Evolutionary conservation across 805 yeast genomes (phyloP), one percentile per base, ranked within the genome.

Genomic region (Candida quercuum): DNA sequence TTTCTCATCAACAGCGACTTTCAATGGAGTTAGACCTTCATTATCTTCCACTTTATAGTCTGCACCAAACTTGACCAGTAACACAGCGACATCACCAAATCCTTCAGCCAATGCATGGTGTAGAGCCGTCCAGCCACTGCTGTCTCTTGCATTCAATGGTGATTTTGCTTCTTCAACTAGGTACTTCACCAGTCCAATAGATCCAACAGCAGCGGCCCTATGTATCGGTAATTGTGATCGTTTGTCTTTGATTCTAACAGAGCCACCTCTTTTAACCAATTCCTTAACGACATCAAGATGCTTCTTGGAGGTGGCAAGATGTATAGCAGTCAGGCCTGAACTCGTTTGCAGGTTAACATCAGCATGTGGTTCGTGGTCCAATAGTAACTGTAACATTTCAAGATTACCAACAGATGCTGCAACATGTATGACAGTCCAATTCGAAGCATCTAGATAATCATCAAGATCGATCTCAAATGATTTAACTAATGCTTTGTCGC

Each of bases 41-140:
- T 50, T 42, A 45, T 72, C 76, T 35, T 61, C 62, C 12, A 66
- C 39, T 16, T 52, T 36, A 32, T 59, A 57, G 47, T 84, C 87
- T 0, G 95, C 96, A 0, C 91, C 91, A 5, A 70, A 63, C 36
- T 70, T 67, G 2, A 80, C 77, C 33, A 89, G 61, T 24, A 65
- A 51, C 1, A 78, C 66, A 0, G 85, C 95, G 10, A 76, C 75
- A 41, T 85, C 95, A 1, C 82, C 88, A 49, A 80, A 81, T 0
- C 96, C 96, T 59, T 89, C 98, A 0, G 95, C 87, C 39, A 83
- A 61, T 0, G 97, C 96, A 59, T 86, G 95, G 57, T 86, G 95
- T 42, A 91, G 57, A 1, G 96, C 79, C 0, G 95, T 83, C 88
- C 93, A 86, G 0, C 95, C 93, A 37, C 71, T 70, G 11, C 47